phyloP scores from a whole-genome alignment of 805 yeast species.

The Schwanniomyces occidentalis region DNA sequence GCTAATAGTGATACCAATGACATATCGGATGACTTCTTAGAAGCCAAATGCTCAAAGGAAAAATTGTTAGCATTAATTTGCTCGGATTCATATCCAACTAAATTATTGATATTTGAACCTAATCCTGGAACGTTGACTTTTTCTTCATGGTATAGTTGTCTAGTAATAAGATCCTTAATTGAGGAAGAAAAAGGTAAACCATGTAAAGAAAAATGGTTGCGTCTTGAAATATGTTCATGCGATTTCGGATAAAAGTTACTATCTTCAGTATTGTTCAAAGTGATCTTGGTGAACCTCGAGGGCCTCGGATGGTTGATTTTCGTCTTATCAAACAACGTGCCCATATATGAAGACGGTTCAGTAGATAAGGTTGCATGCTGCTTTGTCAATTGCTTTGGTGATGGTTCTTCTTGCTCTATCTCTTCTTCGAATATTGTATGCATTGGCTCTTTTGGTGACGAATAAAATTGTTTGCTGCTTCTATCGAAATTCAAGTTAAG shows the following conservation, averaged over 20 bases:
- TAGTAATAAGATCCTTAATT: slow-evolving; percentile 10
- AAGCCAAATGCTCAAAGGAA: background rate
- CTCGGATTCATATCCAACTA: slow-evolving; percentile 7
- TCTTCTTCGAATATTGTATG: slow-evolving; percentile 12
- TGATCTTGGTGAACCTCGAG: background rate
- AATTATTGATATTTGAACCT: slow-evolving; percentile 3
- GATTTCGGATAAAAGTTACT: too few relatives aligned
- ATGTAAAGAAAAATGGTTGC: slow-evolving; percentile 12
- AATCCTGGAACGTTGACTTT: background rate
- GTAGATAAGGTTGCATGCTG: background rate
- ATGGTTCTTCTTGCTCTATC: slow-evolving; percentile 3
- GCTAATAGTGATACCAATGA: background rate
- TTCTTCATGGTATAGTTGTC: slow-evolving; percentile 4
- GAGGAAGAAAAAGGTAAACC: slow-evolving; percentile 15
- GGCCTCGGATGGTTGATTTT: background rate
- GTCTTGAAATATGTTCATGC: background rate
- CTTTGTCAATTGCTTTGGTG: background rate
- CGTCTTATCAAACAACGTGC: slow-evolving; percentile 1
- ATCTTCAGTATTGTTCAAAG: too few relatives aligned
- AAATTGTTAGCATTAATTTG: background rate
- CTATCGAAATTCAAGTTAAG: slow-evolving; percentile 11
- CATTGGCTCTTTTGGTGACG: slow-evolving; percentile 5
- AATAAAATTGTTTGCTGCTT: background rate
- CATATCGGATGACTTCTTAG: background rate
- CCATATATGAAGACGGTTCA: slow-evolving; percentile 1